These are phyloP conservation scores for Raffaelea ambrosiae DNA, from an alignment of 2,329 filamentous ascomycete genomes.

Conservation along the genomic window DNA sequence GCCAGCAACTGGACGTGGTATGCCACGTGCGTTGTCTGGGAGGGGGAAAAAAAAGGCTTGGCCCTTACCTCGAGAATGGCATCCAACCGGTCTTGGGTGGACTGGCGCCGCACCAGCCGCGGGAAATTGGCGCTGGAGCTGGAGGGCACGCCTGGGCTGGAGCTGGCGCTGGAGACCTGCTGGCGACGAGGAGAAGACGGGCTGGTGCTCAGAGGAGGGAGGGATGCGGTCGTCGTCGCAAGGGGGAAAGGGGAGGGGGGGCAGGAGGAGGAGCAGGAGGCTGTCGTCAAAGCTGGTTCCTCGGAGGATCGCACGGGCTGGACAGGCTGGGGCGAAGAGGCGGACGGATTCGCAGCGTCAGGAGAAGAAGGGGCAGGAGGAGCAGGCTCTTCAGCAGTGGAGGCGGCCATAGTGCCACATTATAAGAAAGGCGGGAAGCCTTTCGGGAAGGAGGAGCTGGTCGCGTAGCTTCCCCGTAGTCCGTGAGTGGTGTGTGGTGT, in stretches of 20 bases:
- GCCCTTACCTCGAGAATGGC: conserved; percentile 24
- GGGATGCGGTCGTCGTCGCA: neutral
- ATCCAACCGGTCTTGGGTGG: conserved; percentile 22
- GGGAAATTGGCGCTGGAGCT: conserved; percentile 1
- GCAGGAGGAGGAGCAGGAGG: neutral
- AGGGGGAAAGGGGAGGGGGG: neutral
- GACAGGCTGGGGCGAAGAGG: too few relatives aligned
- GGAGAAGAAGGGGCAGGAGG: neutral
- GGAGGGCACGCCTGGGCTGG: neutral
- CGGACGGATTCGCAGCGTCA: neutral
- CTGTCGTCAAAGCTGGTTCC: neutral
- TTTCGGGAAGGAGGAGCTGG: too few relatives aligned
- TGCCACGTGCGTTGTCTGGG: too few relatives aligned
- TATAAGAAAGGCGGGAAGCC: too few relatives aligned
- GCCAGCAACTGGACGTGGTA: too few relatives aligned
- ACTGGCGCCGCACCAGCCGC: conserved; percentile 14
- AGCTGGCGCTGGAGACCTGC: neutral
- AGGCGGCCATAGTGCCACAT: too few relatives aligned
- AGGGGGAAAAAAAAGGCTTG: neutral
- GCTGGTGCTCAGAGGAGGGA: neutral
- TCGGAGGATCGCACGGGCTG: too few relatives aligned
- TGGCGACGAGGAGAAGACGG: neutral
- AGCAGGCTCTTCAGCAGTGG: neutral
- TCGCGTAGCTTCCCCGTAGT: too few relatives aligned
- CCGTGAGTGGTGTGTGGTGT: too few relatives aligned